These are phyloP conservation scores for Nemania diffusa DNA, from an alignment of 2,329 filamentous ascomycete genomes.

Conservation along the genomic window DNA sequence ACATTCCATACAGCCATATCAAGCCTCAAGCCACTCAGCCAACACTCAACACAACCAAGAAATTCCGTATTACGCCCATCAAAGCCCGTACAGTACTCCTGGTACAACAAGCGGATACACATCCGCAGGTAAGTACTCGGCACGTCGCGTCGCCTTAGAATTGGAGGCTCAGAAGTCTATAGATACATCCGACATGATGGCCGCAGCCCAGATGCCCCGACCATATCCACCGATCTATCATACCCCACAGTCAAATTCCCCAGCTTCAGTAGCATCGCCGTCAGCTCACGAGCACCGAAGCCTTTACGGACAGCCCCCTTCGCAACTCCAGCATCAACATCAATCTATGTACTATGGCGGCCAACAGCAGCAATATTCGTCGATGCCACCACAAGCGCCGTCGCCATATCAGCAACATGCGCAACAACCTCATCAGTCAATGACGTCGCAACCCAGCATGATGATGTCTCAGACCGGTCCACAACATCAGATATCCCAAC, in stretches of 20 bases:
- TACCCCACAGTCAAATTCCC: constrained; percentile 94
- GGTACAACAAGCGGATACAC: constrained; percentile 86
- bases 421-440: constrained; percentile 65
- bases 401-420: constrained; percentile 71
- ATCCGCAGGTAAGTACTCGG: constrained; percentile 76
- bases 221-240: constrained; percentile 94
- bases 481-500: constrained; percentile 68
- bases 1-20: constrained; percentile 75
- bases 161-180: constrained; percentile 37
- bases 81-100: constrained; percentile 84
- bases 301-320: constrained; percentile 82
- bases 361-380: constrained; percentile 70
- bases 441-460: constrained; percentile 72
- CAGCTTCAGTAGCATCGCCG: constrained; percentile 89
- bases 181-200: constrained; percentile 75
- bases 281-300: constrained; percentile 88
- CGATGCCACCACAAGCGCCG: constrained; percentile 71
- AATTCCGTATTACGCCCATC: constrained; percentile 79
- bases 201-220: constrained; percentile 74
- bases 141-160: constrained; percentile 33
- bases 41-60: constrained; percentile 73
- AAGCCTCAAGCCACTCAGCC: constrained; percentile 70
- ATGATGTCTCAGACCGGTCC: constrained; percentile 71
- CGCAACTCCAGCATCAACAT: constrained; percentile 78
- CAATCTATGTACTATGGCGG: constrained; percentile 80